Evolutionary conservation across 2,329 filamentous ascomycete species (phyloP), one percentile per base, ranked within the genome.

Genomic region (Rachicladosporium sp.): DNA sequence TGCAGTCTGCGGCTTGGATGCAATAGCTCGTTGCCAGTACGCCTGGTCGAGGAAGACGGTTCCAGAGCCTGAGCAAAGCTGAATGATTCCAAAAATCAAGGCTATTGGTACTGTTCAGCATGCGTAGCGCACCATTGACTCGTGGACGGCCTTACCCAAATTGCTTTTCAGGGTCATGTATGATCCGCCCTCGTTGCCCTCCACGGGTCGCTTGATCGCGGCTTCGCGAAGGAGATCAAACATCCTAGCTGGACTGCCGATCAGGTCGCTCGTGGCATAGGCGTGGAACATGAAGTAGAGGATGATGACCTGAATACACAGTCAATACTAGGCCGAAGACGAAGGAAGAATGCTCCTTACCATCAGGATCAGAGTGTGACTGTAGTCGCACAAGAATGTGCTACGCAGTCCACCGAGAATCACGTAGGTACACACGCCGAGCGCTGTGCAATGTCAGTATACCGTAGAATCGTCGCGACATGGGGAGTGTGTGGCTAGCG

Each of bases 11-110:
- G 62, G 60, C 6, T 56, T 46, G 10, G 54, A 56, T 1, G 62
- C 62, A 30, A 66, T 64, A 4, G 66, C 66, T 36, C 63, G 54
- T 45, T 69, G 65, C 63, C 62, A 69, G 47, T 67, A 69, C 3
- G 62, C 65, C 46, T 65, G 60, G 37, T 68, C 63, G 1, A 65
- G 51, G 39, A 65, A 66, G 1, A 65, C 62, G 0, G 48, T 51
- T 27, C 37, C 41, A 6, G 34, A 34, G 6, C 53, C 54, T 29
- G 57, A 60, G 48, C 59, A 60, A 7, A 65, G 51, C 32, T 64
- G 61, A 29, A 66, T 63, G 19, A 66, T 57, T 23, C 59, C 61
- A 36, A 67, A 66, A 33, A 66, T 56, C 15, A 65, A 49, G 1
- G 58, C 62, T 27, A 7, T 27, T 27, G 23, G 23, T 27, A 27